Evolutionary conservation across 75 land plant genomes (phyloP).

Genomic region (Sequoia sempervirens): DNA sequence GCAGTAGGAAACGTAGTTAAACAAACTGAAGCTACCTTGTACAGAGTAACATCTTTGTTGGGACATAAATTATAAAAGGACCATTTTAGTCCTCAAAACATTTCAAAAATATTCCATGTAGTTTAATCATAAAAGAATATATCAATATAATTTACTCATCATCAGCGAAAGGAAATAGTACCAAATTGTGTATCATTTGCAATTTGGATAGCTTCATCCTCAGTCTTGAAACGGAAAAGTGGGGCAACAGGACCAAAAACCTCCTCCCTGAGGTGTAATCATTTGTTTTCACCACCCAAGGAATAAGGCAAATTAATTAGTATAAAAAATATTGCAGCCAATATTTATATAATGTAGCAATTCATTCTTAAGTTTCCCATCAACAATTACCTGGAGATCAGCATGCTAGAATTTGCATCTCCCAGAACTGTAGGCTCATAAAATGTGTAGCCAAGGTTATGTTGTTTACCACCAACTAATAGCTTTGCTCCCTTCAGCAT

Average conservation of each 20-base stretch:
- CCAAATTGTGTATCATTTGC: slow-evolving; percentile 95
- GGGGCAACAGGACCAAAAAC: slow-evolving; percentile 99
- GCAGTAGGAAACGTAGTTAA: too few relatives aligned
- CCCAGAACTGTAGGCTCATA: slow-evolving; percentile 91
- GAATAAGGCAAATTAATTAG: not conserved
- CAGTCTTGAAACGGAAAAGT: slow-evolving; percentile 78
- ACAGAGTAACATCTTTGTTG: not conserved
- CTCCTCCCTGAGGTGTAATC: slow-evolving; percentile 63
- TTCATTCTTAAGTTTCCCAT: not conserved
- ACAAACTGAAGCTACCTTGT: not conserved
- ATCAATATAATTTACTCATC: not conserved
- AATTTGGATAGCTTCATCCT: slow-evolving; percentile 80
- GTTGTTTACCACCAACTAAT: slow-evolving; percentile 78
- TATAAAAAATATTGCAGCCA: not conserved
- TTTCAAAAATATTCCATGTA: not conserved
- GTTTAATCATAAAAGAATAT: not conserved
- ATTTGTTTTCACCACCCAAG: not conserved
- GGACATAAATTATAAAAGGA: not conserved
- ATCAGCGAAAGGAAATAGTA: slow-evolving; percentile 9
- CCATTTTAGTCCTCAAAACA: not conserved
- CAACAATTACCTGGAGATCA: slow-evolving; percentile 58
- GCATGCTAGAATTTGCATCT: slow-evolving; percentile 75
- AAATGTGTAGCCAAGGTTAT: slow-evolving; percentile 85
- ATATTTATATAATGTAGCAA: not conserved
- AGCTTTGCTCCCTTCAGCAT: slow-evolving; percentile 79